Conservation (phyloP, 345 rosid genomes). For the Gossypium raimondii region DNA sequence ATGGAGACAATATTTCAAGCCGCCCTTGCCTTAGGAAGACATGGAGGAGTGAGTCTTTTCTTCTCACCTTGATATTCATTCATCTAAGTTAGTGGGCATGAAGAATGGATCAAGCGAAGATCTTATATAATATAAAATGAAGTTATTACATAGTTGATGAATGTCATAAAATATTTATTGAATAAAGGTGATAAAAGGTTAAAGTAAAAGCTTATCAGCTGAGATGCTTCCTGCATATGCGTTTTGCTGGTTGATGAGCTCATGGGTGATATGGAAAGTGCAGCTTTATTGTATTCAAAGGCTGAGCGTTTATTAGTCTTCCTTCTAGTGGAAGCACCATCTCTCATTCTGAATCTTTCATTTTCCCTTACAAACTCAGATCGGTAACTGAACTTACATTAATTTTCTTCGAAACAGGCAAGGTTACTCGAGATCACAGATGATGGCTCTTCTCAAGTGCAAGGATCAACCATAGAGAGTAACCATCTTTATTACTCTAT, state of each 20-base stretch:
- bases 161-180: background rate
- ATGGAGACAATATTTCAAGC: constrained; percentile 91
- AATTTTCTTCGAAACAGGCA: constrained; percentile 65
- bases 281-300: constrained; percentile 55
- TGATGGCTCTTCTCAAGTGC: constrained; percentile 47
- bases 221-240: background rate
- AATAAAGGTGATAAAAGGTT: constrained; percentile 2
- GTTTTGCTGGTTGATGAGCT: constrained; percentile 65
- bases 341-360: constrained; percentile 78
- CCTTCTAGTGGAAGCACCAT: constrained; percentile 88
- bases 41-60: constrained; percentile 67
- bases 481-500: background rate
- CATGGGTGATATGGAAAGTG: constrained; percentile 64
- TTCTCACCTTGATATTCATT: background rate
- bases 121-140: background rate
- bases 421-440: constrained; percentile 50
- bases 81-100: background rate
- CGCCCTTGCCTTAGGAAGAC: constrained; percentile 76
- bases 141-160: background rate
- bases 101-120: constrained; percentile 1
- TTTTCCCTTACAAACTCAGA: constrained; percentile 85
- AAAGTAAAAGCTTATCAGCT: background rate
- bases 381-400: constrained; percentile 60
- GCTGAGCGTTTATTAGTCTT: constrained; percentile 70
- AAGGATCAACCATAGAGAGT: constrained; percentile 34